These are phyloP conservation scores for Talaromyces sp. DNA, from an alignment of 2,329 filamentous ascomycete genomes.

Conservation along the genomic window DNA sequence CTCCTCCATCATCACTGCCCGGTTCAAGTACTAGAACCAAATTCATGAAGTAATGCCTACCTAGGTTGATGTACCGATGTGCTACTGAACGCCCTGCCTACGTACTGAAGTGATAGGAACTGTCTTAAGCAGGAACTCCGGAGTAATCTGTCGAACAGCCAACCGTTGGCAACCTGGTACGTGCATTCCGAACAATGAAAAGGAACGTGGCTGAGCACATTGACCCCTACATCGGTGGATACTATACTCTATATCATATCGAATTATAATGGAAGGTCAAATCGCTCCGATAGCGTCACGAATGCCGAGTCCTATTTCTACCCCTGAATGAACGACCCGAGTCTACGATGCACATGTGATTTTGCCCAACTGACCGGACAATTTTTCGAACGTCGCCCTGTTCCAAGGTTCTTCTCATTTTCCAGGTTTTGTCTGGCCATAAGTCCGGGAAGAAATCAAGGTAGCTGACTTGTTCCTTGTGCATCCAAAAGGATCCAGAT, in stretches of 20 bases:
- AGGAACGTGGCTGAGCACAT: neutral
- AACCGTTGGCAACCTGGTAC: too few species aligned
- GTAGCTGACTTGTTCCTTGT: neutral
- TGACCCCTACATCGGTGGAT: neutral
- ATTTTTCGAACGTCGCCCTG: neutral
- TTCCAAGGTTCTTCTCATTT: neutral
- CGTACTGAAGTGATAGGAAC: neutral
- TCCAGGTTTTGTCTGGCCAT: neutral
- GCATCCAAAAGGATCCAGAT: neutral
- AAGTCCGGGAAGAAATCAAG: neutral
- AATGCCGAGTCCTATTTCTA: neutral
- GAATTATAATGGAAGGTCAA: neutral
- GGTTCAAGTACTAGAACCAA: neutral
- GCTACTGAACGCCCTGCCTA: neutral
- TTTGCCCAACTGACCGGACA: neutral
- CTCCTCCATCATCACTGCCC: neutral
- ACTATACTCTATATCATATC: conserved; percentile 4
- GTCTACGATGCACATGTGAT: neutral
- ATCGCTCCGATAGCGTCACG: neutral
- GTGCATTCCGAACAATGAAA: neutral
- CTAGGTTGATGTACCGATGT: neutral
- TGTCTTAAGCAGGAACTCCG: neutral
- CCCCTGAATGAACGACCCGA: neutral
- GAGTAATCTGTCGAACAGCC: neutral
- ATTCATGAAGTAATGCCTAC: neutral